Base-by-base conservation (phyloP, 1,284 basidiomycete genomes). In the Puccinia horiana region DNA sequence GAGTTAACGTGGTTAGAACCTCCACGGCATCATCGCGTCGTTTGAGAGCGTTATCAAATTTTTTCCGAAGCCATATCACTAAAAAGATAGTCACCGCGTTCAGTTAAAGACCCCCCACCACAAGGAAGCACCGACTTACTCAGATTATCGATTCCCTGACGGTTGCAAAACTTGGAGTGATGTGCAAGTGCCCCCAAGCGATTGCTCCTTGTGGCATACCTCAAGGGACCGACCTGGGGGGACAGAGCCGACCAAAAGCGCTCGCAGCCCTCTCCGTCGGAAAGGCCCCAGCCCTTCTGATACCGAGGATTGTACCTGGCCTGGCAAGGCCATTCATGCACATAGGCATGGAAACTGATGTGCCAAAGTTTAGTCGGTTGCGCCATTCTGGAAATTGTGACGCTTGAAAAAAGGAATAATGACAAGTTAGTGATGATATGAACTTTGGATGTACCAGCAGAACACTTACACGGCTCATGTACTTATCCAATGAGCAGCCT, bases 291-390 rank as follows among this genome's bases (percentile, higher is more conserved):
- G 56, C 65, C 12, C 1, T 12, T 20, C 2, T 42, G 23, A 32
- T 29, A 75, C 11, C 69, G 26, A 18, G 79, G 79, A 56, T 81
- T 69, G 47, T 58, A 81, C 40, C 32, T 26, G 4, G 65, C 23
- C 42, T 81, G 73, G 32, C 70, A 77, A 4, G 72, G 26, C 79
- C 79, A 81, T 18, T 54, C 44, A 76, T 81, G 79, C 4, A 81
- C 79, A 77, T 69, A 81, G 5, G 79, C 79, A 81, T 81, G 79
- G 37, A 81, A 81, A 32, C 42, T 0, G 49, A 81, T 14, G 79
- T 81, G 4, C 52, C 73, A 37, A 61, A 74, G 2, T 20, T 14
- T 3, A 81, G 32, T 20, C 29, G 49, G 16, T 37, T 20, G 26
- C 40, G 35, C 35, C 26, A 29, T 63, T 29, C 20, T 63, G 56